Conservation (phyloP, 1,284 basidiomycete species). For the Cryptococcus amylolentus region DNA sequence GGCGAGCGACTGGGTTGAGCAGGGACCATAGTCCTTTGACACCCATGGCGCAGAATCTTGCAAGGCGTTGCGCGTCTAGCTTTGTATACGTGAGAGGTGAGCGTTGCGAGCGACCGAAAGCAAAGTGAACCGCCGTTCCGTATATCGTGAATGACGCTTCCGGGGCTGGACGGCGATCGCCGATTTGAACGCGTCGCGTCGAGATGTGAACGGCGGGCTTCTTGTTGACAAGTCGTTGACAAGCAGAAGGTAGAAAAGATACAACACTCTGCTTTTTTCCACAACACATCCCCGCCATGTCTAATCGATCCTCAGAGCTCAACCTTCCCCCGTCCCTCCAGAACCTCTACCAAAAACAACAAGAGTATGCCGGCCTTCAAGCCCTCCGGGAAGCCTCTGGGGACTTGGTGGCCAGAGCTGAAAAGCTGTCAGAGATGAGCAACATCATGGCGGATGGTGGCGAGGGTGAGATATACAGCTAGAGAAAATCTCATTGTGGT, state of each 20-base stretch:
- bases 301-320: constrained; percentile 5
- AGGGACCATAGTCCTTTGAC: constrained; percentile 92
- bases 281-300: constrained; percentile 5
- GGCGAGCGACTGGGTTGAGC: constrained; percentile 81
- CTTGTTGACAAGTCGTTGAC: too few species aligned
- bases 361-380: constrained; percentile 47
- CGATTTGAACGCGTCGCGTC: neutral
- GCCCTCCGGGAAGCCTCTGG: constrained; percentile 43
- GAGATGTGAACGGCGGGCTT: too few species aligned
- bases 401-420: constrained; percentile 36
- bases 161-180: too few species aligned
- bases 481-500: neutral
- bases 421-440: constrained; percentile 46
- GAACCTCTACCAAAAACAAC: constrained; percentile 46
- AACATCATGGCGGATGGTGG: constrained; percentile 51
- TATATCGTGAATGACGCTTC: neutral
- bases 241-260: neutral
- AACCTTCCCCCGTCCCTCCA: constrained; percentile 39
- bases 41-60: constrained; percentile 62
- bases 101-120: too few species aligned
- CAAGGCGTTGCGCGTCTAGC: too few species aligned
- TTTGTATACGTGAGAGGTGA: neutral
- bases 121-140: neutral
- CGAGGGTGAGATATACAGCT: constrained; percentile 33
- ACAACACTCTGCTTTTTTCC: neutral